Percentiles rank a stretch among this genome's conserved stretches.
Conservation (phyloP, 306 rosid species). For the Comarum palustre region DNA sequence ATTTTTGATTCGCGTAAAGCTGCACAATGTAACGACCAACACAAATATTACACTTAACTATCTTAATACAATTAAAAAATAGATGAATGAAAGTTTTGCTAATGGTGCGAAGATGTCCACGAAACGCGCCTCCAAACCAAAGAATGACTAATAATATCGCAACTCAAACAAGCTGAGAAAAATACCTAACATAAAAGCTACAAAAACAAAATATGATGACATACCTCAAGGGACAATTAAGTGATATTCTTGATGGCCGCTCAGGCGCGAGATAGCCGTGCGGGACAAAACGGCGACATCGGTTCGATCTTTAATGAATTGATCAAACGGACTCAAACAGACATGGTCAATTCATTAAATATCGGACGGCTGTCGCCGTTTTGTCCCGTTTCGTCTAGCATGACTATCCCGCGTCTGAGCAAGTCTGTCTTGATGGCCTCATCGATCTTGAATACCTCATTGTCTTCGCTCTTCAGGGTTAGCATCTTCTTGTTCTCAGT, state of each 20-base stretch:
- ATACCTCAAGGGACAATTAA: conserved; percentile 97
- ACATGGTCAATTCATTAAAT: no score
- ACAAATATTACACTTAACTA: neutral
- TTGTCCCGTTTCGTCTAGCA: no score
- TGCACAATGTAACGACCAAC: conserved; percentile 32
- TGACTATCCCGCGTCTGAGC: no score
- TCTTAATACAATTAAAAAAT: neutral
- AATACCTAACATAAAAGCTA: conserved; percentile 8
- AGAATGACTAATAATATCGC: neutral
- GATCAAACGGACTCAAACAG: no score
- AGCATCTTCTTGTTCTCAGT: neutral
- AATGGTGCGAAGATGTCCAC: neutral
- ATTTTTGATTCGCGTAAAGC: conserved; percentile 64
- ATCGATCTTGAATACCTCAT: neutral
- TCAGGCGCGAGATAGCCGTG: no score
- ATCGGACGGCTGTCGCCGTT: no score
- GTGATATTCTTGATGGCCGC: conserved; percentile 85
- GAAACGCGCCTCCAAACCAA: neutral
- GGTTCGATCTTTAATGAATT: no score
- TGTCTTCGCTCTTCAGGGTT: neutral
- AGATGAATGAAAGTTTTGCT: neutral
- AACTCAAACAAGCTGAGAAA: conserved; percentile 4
- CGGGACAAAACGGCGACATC: no score
- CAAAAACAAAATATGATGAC: conserved; percentile 27
- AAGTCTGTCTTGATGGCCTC: neutral